Percentiles rank a stretch among this genome's conserved stretches.
Conservation (phyloP, 2,329 filamentous ascomycete genomes). For the Huntiella bhutanensis region DNA sequence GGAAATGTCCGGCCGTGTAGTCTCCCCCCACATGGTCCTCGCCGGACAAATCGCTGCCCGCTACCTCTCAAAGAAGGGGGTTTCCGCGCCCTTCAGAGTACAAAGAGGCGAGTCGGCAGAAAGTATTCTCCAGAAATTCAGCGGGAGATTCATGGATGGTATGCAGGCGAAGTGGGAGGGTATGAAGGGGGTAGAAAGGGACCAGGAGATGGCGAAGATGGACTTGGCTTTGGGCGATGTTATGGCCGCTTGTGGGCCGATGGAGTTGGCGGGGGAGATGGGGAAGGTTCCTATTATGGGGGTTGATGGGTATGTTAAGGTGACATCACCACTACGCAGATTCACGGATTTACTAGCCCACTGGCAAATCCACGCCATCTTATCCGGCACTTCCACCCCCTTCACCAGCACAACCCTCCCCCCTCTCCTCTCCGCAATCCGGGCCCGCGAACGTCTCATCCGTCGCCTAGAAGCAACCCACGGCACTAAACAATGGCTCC, state of each 20-base stretch:
- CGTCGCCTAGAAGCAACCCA: slow-evolving; percentile 23
- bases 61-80: slow-evolving; percentile 38
- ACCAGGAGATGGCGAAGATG: slow-evolving; percentile 13
- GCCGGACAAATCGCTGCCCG: slow-evolving; percentile 41
- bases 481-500: slow-evolving; percentile 33
- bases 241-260: slow-evolving; percentile 23
- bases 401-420: background rate
- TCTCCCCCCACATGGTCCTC: slow-evolving; percentile 34
- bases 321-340: slow-evolving; percentile 47
- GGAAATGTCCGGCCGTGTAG: slow-evolving; percentile 15
- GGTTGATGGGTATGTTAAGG: slow-evolving; percentile 40
- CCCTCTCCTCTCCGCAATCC: slow-evolving; percentile 28
- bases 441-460: slow-evolving; percentile 33
- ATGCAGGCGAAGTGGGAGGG: background rate
- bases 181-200: background rate
- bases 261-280: slow-evolving; percentile 32
- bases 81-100: slow-evolving; percentile 40
- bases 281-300: slow-evolving; percentile 39
- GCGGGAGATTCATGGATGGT: slow-evolving; percentile 7
- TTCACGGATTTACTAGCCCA: slow-evolving; percentile 44
- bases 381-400: slow-evolving; percentile 11
- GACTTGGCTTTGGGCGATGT: slow-evolving; percentile 16
- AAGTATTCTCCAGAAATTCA: slow-evolving; percentile 16
- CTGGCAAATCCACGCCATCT: slow-evolving; percentile 43
- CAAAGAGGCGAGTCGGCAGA: slow-evolving; percentile 19